phyloP scores from a whole-genome alignment of 371 early-diverging fungal genomes.

The Mucor circinelloides region DNA sequence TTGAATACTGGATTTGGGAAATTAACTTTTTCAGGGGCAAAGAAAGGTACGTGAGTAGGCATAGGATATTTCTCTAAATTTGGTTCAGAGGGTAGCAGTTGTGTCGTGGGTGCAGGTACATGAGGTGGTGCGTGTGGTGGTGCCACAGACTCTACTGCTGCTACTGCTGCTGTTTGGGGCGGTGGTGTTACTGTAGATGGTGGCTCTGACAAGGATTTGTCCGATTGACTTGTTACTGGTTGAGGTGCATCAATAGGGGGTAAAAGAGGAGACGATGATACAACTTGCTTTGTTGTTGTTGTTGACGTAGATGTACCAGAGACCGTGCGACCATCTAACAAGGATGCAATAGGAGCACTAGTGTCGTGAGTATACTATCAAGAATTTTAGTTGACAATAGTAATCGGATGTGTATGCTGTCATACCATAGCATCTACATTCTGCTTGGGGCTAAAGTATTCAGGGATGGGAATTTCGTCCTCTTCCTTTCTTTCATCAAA shows the following conservation, averaged over 20 bases:
- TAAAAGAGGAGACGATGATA: constrained; percentile 22
- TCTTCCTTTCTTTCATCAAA: neutral
- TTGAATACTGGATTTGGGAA: constrained; percentile 20
- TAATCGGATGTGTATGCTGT: neutral
- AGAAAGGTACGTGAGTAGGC: constrained; percentile 25
- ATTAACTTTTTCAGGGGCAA: constrained; percentile 20
- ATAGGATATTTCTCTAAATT: constrained; percentile 26
- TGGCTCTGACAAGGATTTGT: neutral
- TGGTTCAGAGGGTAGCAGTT: constrained; percentile 9
- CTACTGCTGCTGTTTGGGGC: constrained; percentile 14
- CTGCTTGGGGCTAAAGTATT: neutral
- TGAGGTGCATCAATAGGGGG: constrained; percentile 2
- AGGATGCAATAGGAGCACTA: neutral
- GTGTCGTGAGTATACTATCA: neutral
- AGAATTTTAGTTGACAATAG: neutral
- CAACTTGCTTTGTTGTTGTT: constrained; percentile 19
- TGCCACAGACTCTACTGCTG: constrained; percentile 6
- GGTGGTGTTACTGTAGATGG: constrained; percentile 1
- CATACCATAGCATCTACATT: neutral
- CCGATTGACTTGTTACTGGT: neutral
- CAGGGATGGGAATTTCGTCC: constrained; percentile 3
- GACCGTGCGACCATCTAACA: constrained; percentile 3
- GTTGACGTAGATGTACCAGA: constrained; percentile 11
- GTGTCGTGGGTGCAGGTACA: constrained; percentile 5
- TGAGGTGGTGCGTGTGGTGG: constrained; percentile 14